Evolutionary conservation across 306 rosid genomes (phyloP).

Genomic region (Comarum palustre): DNA sequence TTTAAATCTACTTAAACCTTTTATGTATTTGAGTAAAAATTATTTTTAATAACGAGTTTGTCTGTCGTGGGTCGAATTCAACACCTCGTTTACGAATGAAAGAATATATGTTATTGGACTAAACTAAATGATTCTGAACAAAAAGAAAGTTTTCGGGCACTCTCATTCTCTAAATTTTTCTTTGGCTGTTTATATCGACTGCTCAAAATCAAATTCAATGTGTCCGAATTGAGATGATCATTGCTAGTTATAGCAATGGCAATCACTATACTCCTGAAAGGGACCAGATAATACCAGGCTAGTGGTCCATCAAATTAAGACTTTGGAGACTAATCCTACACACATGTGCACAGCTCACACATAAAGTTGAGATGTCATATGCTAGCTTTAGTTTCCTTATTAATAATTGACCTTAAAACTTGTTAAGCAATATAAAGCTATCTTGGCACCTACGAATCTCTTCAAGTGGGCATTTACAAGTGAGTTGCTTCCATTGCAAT

Average conservation of each 20-base stretch:
- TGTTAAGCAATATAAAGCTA: slow-evolving; percentile 16
- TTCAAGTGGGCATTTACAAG: slow-evolving; percentile 19
- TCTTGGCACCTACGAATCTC: slow-evolving; percentile 29
- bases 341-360: slow-evolving; percentile 53
- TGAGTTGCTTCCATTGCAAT: slow-evolving; percentile 18
- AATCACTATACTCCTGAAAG: neutral
- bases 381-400: slow-evolving; percentile 18
- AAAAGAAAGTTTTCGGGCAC: no score
- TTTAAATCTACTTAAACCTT: neutral
- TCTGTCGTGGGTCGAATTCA: no score
- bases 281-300: slow-evolving; percentile 10
- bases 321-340: slow-evolving; percentile 28
- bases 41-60: no score
- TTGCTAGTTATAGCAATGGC: slow-evolving; percentile 16
- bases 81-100: no score
- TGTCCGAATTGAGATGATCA: slow-evolving; percentile 6
- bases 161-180: no score
- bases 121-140: no score
- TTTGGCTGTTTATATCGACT: no score
- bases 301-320: slow-evolving; percentile 32
- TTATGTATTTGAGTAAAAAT: no score
- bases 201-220: neutral
- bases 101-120: no score
- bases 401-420: slow-evolving; percentile 24
- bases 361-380: slow-evolving; percentile 40